These are phyloP conservation scores for Cryptococcus deneoformans DNA, from an alignment of 1,284 basidiomycete genomes.

Conservation along the genomic window DNA sequence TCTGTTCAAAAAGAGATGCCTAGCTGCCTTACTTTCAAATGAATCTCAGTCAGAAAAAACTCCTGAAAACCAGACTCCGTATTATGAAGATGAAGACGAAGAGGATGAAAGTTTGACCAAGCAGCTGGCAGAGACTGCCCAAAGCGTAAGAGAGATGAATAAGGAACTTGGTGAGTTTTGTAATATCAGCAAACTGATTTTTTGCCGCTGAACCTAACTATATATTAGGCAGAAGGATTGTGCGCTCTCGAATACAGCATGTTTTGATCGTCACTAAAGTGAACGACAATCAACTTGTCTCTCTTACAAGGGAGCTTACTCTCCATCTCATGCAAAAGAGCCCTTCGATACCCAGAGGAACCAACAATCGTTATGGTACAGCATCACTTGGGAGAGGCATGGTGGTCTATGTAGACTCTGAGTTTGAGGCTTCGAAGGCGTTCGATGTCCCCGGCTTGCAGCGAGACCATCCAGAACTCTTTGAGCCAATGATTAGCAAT, in stretches of 20 bases:
- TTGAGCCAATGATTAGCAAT: slow-evolving; percentile 68
- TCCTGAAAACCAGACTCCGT: too few relatives aligned
- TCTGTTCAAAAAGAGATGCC: too few relatives aligned
- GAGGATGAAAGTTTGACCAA: slow-evolving; percentile 76
- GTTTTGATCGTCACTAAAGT: slow-evolving; percentile 98
- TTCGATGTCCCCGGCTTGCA: slow-evolving; percentile 91
- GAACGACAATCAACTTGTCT: slow-evolving; percentile 93
- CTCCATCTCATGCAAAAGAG: slow-evolving; percentile 87
- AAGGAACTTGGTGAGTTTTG: slow-evolving; percentile 82
- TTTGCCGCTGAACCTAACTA: not conserved
- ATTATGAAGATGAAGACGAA: slow-evolving; percentile 49
- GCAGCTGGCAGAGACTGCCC: slow-evolving; percentile 94
- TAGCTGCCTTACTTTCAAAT: too few relatives aligned
- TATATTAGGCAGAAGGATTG: slow-evolving; percentile 75
- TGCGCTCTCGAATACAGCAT: slow-evolving; percentile 86
- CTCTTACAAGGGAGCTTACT: slow-evolving; percentile 88
- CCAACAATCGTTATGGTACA: slow-evolving; percentile 5
- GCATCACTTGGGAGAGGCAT: slow-evolving; percentile 17
- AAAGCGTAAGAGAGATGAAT: slow-evolving; percentile 97
- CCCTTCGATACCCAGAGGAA: slow-evolving; percentile 7
- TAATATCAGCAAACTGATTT: not conserved
- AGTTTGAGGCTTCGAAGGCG: slow-evolving; percentile 82
- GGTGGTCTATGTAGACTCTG: slow-evolving; percentile 80
- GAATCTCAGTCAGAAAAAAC: too few relatives aligned
- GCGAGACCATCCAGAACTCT: slow-evolving; percentile 82